Evolutionary conservation across 352 stramenopile genomes (phyloP).

Genomic region (Pythium periplocum): DNA sequence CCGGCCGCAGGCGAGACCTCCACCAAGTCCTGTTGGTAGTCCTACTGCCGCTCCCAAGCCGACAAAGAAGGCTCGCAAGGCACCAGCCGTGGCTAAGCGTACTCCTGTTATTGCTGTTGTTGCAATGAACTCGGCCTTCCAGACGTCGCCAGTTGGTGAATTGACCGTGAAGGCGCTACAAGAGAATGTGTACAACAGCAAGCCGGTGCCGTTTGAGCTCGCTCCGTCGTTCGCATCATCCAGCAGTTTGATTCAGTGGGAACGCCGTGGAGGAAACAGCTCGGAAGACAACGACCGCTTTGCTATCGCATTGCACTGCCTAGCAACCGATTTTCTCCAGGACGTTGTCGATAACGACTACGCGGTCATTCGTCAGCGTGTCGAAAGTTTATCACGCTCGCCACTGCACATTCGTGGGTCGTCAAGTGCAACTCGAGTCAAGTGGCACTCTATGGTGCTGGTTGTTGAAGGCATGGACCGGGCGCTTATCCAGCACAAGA

Average conservation of each 20-base stretch:
- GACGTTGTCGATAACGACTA: constrained; percentile 27
- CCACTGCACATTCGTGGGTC: neutral
- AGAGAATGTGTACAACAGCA: constrained; percentile 52
- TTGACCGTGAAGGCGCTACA: constrained; percentile 36
- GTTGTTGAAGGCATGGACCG: constrained; percentile 60
- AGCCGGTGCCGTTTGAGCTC: constrained; percentile 32
- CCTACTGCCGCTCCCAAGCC: neutral
- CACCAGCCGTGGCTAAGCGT: constrained; percentile 3
- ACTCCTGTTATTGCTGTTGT: constrained; percentile 22
- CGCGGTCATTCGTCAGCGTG: constrained; percentile 25
- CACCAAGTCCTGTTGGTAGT: neutral
- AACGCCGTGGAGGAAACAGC: constrained; percentile 13
- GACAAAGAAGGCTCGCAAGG: constrained; percentile 1
- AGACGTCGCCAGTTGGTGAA: constrained; percentile 26
- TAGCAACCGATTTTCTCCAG: constrained; percentile 30
- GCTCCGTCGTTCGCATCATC: constrained; percentile 24
- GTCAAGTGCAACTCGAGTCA: neutral
- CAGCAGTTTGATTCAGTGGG: constrained; percentile 24
- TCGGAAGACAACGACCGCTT: constrained; percentile 4
- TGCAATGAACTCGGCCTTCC: constrained; percentile 39
- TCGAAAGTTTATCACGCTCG: neutral
- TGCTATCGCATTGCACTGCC: constrained; percentile 16
- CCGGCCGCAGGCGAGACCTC: neutral
- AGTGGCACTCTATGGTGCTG: constrained; percentile 23
- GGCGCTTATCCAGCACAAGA: constrained; percentile 45